Evolutionary conservation across 306 rosid species (phyloP).

Genomic region (Senna tora): DNA sequence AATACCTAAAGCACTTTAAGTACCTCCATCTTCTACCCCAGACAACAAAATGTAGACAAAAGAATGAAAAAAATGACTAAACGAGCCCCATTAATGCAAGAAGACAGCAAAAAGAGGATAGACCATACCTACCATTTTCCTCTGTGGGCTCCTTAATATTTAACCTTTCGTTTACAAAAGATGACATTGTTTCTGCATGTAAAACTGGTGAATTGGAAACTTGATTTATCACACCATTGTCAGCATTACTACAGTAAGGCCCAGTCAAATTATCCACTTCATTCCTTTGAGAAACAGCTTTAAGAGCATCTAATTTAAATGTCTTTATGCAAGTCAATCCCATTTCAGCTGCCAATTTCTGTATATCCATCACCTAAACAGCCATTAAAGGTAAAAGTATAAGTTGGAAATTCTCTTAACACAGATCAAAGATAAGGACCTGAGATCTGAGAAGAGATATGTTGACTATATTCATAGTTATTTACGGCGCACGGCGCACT

Average conservation of each 20-base stretch:
- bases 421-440: not conserved
- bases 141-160: slow-evolving; percentile 42
- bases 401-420: slow-evolving; percentile 2
- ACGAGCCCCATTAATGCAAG: slow-evolving; percentile 4
- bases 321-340: slow-evolving; percentile 82
- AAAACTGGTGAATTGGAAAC: slow-evolving; percentile 42
- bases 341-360: slow-evolving; percentile 92
- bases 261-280: slow-evolving; percentile 42
- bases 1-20: slow-evolving; percentile 12
- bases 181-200: slow-evolving; percentile 49
- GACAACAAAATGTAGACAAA: slow-evolving; percentile 1
- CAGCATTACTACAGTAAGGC: slow-evolving; percentile 44
- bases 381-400: slow-evolving; percentile 19
- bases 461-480: too few relatives aligned
- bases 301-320: slow-evolving; percentile 80
- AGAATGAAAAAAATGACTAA: slow-evolving; percentile 2
- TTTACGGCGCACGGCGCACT: too few relatives aligned
- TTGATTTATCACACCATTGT: slow-evolving; percentile 44
- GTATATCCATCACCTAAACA: slow-evolving; percentile 76
- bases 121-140: slow-evolving; percentile 62
- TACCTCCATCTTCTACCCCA: not conserved
- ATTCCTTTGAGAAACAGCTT: slow-evolving; percentile 66
- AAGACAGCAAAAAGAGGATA: slow-evolving; percentile 29
- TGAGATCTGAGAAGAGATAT: not conserved
- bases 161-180: slow-evolving; percentile 43